Percentiles rank a stretch among this genome's conserved stretches.
These are phyloP conservation scores for Clarireedia hainanense DNA, from an alignment of 2,329 filamentous ascomycete genomes.

Conservation along the genomic window DNA sequence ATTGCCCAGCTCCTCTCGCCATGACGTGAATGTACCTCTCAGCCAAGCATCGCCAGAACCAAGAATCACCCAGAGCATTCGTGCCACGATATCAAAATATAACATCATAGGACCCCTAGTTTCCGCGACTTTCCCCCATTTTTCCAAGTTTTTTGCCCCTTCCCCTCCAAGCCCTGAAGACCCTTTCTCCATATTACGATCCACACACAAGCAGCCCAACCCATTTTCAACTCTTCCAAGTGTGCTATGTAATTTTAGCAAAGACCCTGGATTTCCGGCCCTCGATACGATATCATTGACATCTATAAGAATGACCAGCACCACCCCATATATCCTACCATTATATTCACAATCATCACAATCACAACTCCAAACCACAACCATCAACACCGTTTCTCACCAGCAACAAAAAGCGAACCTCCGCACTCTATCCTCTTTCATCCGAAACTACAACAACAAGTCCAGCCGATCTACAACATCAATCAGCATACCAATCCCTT, in stretches of 20 bases:
- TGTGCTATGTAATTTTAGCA: no score
- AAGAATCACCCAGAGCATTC: no score
- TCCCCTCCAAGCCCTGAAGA: background rate
- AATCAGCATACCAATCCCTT: background rate
- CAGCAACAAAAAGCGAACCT: background rate
- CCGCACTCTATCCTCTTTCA: conserved; percentile 6
- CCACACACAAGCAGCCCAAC: background rate
- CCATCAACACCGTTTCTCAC: background rate
- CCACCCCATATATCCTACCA: background rate
- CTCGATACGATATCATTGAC: no score
- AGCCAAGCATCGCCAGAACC: no score
- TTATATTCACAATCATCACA: background rate
- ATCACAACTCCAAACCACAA: background rate
- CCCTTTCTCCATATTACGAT: conserved; percentile 1
- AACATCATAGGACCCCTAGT: background rate
- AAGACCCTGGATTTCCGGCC: no score
- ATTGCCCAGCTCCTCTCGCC: no score
- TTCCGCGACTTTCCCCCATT: background rate
- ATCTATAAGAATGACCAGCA: conserved; percentile 3
- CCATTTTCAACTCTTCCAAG: no score
- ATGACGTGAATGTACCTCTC: no score
- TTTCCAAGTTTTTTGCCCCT: background rate
- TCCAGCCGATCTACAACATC: background rate
- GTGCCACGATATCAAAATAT: background rate
- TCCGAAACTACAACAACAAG: background rate